Base-by-base conservation (phyloP, 495 filamentous ascomycete genomes). In the Massariosphaeria phaeospora region DNA sequence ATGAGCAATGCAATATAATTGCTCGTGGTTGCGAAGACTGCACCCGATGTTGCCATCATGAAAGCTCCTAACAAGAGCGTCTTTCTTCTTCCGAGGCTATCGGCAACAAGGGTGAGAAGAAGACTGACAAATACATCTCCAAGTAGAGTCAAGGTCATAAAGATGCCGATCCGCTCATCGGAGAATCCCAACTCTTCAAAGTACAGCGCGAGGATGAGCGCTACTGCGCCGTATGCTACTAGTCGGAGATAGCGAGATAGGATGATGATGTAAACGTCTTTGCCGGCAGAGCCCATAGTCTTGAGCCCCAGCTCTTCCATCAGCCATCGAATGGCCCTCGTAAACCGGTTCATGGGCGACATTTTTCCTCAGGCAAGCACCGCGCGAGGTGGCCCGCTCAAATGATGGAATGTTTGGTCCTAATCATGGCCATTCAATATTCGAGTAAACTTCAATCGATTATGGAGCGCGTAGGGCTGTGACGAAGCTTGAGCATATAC, bases 131-230 rank as follows among this genome's bases (percentile, higher is more conserved):
- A 57, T 1, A 87, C 84, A 72, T 95, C 89, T 24, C 89, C 89
- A 15, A 86, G 70, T 47, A 94, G 70, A 0, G 89, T 95, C 41
- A 91, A 69, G 3, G 86, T 89, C 88, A 95, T 95, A 68, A 95
- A 93, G 3, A 90, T 73, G 13, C 89, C 89, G 36, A 86, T 90
- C n/a, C 73, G 73, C n/a, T 80, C 74, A 61, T 88, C 81, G 0
- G 85, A 76, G 57, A 84, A 79, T 10, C 73, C 74, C 18, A 93
- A 69, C 4, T 79, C 78, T 0, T 79, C 79, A 39, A 94, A 76
- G 63, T 86, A 83, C 3, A 79, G 78, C 8, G 82, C 88, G 13
- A 93, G 76, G 43, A 95, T 84, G 21, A 95, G 74, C 0, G 84
- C 84, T 13, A 82, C 82, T 17, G 78, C 80, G 33, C 87, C 86